Evolutionary conservation across 2,329 filamentous ascomycete species (phyloP), one percentile per base, ranked within the genome.

Genomic region (Epichloe aotearoae): DNA sequence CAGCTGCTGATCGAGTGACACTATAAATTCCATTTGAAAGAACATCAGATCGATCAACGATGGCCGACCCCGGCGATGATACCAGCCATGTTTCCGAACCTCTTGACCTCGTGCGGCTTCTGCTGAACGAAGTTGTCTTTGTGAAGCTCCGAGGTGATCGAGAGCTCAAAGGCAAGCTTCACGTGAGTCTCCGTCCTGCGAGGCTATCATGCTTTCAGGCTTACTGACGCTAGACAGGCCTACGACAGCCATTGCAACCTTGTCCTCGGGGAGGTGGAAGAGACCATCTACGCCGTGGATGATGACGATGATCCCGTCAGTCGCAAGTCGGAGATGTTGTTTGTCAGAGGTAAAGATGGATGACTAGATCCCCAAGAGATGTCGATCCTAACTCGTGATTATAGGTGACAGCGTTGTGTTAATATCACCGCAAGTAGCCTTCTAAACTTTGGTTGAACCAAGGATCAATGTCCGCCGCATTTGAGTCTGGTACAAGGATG

Each of bases 211-310:
- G 3, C 30, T 11, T 30, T 1, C 30, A 30, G 3, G 10, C 20
- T 33, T 26, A 19, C 33, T 52, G 49, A 53, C 40, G 7, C 20
- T 10, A 17, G 40, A 30, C 53, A 98, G 93, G 93, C 93, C 51
- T 98, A 98, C 66, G 93, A 98, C 66, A 95, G 88, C 63, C 93
- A 98, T 69, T 98, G 94, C 77, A 98, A 98, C 64, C 71, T 98
- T 43, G 88, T 98, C 5, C 77, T 98, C 5, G 91, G 93, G 50
- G 93, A 98, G 58, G 93, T 97, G 4, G 89, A 96, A 64, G 93
- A 98, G 74, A 97, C 91, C 6, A 89, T 98, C 58, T 98, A 95
- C 65, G 76, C 91, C 36, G 83, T 95, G 4, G 90, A 95, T 53
- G 90, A 95, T 53, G 86, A 94, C 14, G 88, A 94, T 15, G 85